These are phyloP conservation scores for Metarhizium robertsii DNA, from an alignment of 2,329 filamentous ascomycete genomes.

Conservation along the genomic window DNA sequence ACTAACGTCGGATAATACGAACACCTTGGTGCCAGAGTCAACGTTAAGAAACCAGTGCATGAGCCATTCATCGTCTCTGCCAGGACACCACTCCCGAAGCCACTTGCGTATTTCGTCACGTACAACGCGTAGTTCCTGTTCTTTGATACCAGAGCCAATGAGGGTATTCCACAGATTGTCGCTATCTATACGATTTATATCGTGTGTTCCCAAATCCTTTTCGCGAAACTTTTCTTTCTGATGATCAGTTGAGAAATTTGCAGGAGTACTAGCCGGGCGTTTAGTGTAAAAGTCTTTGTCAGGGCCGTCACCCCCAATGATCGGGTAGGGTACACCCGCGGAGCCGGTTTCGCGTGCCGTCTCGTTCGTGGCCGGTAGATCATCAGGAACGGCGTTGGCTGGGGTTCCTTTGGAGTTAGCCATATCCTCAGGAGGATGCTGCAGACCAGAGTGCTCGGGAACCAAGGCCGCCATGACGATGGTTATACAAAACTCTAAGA, in stretches of 20 bases:
- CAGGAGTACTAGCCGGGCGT: constrained; percentile 13
- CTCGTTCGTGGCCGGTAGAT: constrained; percentile 24
- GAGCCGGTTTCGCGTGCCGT: constrained; percentile 18
- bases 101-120: too few species aligned
- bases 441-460: background rate
- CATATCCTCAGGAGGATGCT: constrained; percentile 1
- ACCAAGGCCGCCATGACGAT: background rate
- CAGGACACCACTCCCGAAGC: accelerated
- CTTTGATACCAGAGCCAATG: too few species aligned
- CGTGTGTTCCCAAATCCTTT: too few species aligned
- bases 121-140: too few species aligned
- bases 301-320: constrained; percentile 25
- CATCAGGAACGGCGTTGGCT: constrained; percentile 23
- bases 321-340: constrained; percentile 17
- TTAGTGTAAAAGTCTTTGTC: constrained; percentile 27
- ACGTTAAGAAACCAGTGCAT: too few species aligned
- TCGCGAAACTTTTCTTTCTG: background rate
- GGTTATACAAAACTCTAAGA: background rate
- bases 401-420: constrained; percentile 12
- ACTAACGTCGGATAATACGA: too few species aligned
- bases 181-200: too few species aligned
- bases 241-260: constrained; percentile 29
- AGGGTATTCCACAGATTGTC: too few species aligned
- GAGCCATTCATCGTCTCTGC: too few species aligned
- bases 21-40: too few species aligned